These are phyloP conservation scores for Plectosphaerella cucumerina DNA, from an alignment of 2,329 filamentous ascomycete genomes.

Conservation along the genomic window DNA sequence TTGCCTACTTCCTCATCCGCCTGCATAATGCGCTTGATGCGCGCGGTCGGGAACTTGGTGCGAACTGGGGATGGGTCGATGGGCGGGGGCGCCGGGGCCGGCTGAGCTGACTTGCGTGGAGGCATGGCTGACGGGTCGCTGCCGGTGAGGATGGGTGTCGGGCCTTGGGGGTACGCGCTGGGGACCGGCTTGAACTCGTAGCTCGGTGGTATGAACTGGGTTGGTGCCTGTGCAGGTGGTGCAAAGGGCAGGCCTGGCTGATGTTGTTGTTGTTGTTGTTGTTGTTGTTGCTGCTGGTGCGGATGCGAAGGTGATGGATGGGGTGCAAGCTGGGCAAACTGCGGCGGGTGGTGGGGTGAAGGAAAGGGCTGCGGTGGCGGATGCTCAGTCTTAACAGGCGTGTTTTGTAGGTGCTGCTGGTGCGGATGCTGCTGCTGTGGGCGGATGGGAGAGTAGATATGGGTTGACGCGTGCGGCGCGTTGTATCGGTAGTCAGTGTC, in stretches of 20 bases:
- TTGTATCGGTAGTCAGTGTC: too few species aligned
- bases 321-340: too few species aligned
- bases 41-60: slow-evolving; percentile 94
- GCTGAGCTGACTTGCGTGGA: slow-evolving; percentile 31
- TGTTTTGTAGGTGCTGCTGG: background rate
- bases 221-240: background rate
- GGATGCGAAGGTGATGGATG: slow-evolving; percentile 1
- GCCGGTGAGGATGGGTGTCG: slow-evolving; percentile 23
- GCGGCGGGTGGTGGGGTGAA: background rate
- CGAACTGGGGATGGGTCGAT: slow-evolving; percentile 69
- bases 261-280: background rate
- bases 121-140: slow-evolving; percentile 29
- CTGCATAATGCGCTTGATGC: slow-evolving; percentile 99
- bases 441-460: too few species aligned
- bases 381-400: background rate
- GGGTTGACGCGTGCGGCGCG: too few species aligned
- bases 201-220: slow-evolving; percentile 14
- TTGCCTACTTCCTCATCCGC: slow-evolving; percentile 98
- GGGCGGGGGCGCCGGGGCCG: slow-evolving; percentile 29
- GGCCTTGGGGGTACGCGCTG: slow-evolving; percentile 5
- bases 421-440: background rate
- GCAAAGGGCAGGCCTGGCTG: background rate
- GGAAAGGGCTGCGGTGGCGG: background rate
- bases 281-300: slow-evolving; percentile 5
- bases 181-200: background rate